Conservation (phyloP, 2,329 filamentous ascomycete genomes). For the Fusarium gaditjirri region DNA sequence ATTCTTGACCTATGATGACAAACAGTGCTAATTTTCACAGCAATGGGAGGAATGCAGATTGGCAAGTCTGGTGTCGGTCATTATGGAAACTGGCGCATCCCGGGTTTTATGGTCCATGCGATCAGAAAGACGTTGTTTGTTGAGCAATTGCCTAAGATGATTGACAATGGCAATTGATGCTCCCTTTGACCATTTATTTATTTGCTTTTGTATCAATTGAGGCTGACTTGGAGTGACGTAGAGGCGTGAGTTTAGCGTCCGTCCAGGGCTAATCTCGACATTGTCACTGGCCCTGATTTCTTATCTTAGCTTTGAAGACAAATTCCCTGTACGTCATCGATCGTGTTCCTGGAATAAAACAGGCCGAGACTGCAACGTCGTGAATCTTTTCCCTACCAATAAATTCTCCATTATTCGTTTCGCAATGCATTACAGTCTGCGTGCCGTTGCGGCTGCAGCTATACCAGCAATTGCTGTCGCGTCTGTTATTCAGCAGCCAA, state of each 20-base stretch:
- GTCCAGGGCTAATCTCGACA: background rate
- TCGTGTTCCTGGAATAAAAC: background rate
- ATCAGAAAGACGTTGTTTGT: background rate
- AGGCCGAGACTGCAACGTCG: background rate
- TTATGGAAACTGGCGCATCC: background rate
- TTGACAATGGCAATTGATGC: background rate
- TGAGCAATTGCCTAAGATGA: background rate
- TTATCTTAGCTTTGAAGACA: background rate
- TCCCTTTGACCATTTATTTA: no score
- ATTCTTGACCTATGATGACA: accelerated
- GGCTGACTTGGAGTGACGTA: background rate
- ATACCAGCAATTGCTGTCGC: slow-evolving; percentile 4
- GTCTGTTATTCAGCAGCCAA: slow-evolving; percentile 27
- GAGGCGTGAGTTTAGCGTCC: background rate
- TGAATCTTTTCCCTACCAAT: background rate
- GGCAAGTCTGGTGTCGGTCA: background rate
- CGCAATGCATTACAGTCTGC: slow-evolving; percentile 16
- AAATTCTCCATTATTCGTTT: background rate
- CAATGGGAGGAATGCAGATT: background rate
- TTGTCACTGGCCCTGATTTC: background rate
- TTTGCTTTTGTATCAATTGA: background rate
- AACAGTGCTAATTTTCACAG: background rate
- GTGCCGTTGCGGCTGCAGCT: background rate
- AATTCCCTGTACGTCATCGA: slow-evolving; percentile 12
- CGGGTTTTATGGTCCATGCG: background rate